Evolutionary conservation across 2,329 filamentous ascomycete species (phyloP).

Genomic region (Fusarium concolor): DNA sequence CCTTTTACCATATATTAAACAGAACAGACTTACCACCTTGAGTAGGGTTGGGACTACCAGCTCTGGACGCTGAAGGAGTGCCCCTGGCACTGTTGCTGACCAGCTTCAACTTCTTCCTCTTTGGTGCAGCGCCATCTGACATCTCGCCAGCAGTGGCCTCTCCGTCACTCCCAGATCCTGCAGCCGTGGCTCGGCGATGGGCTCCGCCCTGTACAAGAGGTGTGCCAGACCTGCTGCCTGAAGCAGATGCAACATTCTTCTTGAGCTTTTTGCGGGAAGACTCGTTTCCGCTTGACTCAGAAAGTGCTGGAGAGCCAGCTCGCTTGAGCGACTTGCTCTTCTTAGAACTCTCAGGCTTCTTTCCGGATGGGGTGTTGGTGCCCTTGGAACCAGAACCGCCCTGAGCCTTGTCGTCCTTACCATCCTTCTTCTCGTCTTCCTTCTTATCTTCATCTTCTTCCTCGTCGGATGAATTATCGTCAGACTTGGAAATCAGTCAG

Average conservation of each 20-base stretch:
- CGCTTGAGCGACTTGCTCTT: slow-evolving; percentile 79
- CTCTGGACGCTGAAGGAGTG: slow-evolving; percentile 70
- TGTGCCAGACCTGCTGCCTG: slow-evolving; percentile 66
- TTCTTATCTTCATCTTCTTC: slow-evolving; percentile 54
- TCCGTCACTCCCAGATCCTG: slow-evolving; percentile 76
- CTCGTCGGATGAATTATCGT: slow-evolving; percentile 57
- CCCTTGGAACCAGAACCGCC: slow-evolving; percentile 73
- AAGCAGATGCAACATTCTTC: slow-evolving; percentile 65
- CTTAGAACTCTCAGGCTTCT: slow-evolving; percentile 58
- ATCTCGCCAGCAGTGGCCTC: slow-evolving; percentile 77
- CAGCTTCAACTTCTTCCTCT: slow-evolving; percentile 69
- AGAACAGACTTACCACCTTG: slow-evolving; percentile 52
- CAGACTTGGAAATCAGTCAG: slow-evolving; percentile 56
- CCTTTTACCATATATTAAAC: neutral
- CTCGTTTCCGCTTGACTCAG: slow-evolving; percentile 92
- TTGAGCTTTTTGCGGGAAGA: slow-evolving; percentile 83
- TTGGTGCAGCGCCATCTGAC: slow-evolving; percentile 64
- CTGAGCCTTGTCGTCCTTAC: slow-evolving; percentile 64
- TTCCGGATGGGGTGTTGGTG: slow-evolving; percentile 66
- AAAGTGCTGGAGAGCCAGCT: slow-evolving; percentile 85
- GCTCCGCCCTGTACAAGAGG: slow-evolving; percentile 59
- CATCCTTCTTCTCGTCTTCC: slow-evolving; percentile 59
- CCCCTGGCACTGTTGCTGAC: slow-evolving; percentile 59
- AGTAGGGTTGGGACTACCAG: slow-evolving; percentile 67
- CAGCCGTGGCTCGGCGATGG: slow-evolving; percentile 57